These are phyloP conservation scores for Diplodia corticola DNA, from an alignment of 2,329 filamentous ascomycete species.

Conservation along the genomic window DNA sequence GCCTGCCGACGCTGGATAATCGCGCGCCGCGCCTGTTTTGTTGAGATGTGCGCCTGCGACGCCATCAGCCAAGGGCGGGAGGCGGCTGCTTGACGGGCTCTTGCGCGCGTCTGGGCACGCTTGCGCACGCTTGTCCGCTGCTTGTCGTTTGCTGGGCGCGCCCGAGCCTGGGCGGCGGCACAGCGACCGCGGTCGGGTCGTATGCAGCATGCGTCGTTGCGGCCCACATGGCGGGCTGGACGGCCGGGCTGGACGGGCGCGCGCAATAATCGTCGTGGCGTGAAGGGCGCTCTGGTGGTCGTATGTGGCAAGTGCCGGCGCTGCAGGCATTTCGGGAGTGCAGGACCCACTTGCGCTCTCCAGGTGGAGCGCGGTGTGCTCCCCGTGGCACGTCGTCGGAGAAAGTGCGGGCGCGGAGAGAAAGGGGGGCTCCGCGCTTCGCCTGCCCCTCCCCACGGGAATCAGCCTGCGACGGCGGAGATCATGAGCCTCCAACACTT, in stretches of 20 bases:
- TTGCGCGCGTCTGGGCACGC: conserved; percentile 6
- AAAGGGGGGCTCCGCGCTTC: conserved; percentile 16
- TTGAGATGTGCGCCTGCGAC: not conserved
- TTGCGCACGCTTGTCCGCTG: conserved; percentile 1
- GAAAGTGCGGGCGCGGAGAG: not conserved
- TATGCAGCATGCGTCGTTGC: not conserved
- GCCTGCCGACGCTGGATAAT: not conserved
- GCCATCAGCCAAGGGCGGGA: conserved; percentile 13
- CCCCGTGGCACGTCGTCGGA: conserved; percentile 9
- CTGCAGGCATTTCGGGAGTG: not conserved
- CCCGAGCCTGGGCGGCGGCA: not conserved
- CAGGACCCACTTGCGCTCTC: not conserved
- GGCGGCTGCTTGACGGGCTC: conserved; percentile 9
- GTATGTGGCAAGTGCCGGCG: conserved; percentile 2
- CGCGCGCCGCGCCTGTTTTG: not conserved
- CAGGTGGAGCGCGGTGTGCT: conserved; percentile 4
- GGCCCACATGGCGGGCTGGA: conserved; percentile 11
- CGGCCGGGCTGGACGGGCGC: no score
- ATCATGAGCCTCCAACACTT: conserved; percentile 9
- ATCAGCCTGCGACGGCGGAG: conserved; percentile 11
- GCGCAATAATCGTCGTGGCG: conserved; percentile 7
- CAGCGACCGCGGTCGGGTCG: not conserved
- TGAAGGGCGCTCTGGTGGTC: conserved; percentile 8
- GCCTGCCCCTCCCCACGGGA: not conserved
- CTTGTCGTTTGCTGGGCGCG: not conserved